Evolutionary conservation across 1,284 basidiomycete genomes (phyloP).

Genomic region (Tilletia setariae): DNA sequence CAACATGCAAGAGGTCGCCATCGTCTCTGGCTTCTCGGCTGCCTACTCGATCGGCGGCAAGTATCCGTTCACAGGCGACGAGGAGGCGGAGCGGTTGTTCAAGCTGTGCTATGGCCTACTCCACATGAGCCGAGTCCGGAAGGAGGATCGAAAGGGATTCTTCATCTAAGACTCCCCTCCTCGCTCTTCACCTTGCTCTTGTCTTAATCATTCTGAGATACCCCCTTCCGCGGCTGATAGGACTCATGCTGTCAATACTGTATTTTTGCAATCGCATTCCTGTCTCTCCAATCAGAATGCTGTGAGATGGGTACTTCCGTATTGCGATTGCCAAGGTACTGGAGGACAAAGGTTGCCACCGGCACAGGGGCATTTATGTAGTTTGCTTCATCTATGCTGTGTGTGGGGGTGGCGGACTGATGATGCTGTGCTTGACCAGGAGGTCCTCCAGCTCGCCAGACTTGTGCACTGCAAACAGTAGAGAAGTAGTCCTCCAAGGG

Average conservation of each 20-base stretch:
- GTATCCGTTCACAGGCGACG: constrained; percentile 56
- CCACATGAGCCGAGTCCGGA: constrained; percentile 53
- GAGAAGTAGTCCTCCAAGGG: no score
- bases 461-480: constrained; percentile 70
- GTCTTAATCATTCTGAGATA: no score
- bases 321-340: not conserved
- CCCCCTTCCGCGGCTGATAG: no score
- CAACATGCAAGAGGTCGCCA: constrained; percentile 65
- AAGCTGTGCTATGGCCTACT: constrained; percentile 59
- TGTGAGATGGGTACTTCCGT: no score
- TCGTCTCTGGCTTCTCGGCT: constrained; percentile 64
- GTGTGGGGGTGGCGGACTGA: constrained; percentile 25
- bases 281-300: no score
- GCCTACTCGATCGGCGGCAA: constrained; percentile 64
- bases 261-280: no score
- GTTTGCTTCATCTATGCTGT: no score
- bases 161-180: constrained; percentile 26
- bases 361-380: no score
- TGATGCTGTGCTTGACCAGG: constrained; percentile 57
- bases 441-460: constrained; percentile 86
- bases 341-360: no score
- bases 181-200: no score
- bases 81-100: constrained; percentile 59
- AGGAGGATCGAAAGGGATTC: constrained; percentile 52
- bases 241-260: no score